phyloP scores from a whole-genome alignment of 345 rosid species.

The Citrus maxima region DNA sequence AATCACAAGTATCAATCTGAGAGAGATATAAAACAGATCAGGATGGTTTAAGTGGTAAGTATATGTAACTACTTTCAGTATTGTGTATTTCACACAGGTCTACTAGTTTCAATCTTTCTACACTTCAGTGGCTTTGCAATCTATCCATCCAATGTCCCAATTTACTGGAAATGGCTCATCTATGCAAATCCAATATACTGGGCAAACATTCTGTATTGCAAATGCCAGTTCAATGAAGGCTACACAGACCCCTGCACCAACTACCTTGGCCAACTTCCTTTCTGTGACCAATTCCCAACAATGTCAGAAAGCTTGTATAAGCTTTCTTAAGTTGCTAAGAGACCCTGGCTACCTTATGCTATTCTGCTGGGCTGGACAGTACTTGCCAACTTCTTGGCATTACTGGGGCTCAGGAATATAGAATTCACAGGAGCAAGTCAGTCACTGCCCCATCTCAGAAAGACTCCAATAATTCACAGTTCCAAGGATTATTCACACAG shows the following conservation, averaged over 20 bases:
- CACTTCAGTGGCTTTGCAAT: constrained; percentile 29
- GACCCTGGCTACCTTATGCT: constrained; percentile 25
- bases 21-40: too few species aligned
- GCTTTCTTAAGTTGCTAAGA: constrained; percentile 22
- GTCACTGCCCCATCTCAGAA: constrained; percentile 21
- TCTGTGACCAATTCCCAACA: constrained; percentile 27
- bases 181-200: constrained; percentile 27
- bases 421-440: constrained; percentile 23
- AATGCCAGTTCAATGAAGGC: constrained; percentile 20
- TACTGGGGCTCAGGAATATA: constrained; percentile 23
- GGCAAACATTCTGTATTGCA: constrained; percentile 34
- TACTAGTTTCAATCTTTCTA: constrained; percentile 30
- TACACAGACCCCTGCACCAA: constrained; percentile 23
- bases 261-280: constrained; percentile 24
- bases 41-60: too few species aligned
- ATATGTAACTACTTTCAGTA: neutral
- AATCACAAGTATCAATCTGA: too few species aligned
- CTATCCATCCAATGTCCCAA: constrained; percentile 28
- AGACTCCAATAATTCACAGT: constrained; percentile 3
- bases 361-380: constrained; percentile 23
- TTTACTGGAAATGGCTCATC: constrained; percentile 32
- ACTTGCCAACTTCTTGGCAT: constrained; percentile 23
- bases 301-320: constrained; percentile 30
- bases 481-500: constrained; percentile 4
- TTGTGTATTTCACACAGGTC: constrained; percentile 5